These are phyloP conservation scores for Aspergillus spinulosporus DNA, from an alignment of 2,329 filamentous ascomycete genomes.

Conservation along the genomic window DNA sequence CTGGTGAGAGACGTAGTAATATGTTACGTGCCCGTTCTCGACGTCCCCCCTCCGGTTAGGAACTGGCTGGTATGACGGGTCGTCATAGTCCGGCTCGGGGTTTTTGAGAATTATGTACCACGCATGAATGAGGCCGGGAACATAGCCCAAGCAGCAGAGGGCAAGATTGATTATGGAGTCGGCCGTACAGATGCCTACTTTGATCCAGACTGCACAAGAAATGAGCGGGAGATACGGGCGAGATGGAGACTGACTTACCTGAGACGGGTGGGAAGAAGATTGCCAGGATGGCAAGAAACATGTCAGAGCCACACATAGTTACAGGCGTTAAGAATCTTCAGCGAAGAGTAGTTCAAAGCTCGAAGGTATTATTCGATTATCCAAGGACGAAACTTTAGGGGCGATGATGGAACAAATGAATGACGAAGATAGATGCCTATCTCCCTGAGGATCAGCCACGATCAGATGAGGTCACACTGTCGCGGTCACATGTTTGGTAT, in stretches of 20 bases:
- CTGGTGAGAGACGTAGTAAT: conserved; percentile 69
- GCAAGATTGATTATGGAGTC: conserved; percentile 95
- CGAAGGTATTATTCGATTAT: neutral
- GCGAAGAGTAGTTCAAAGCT: neutral
- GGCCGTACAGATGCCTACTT: conserved; percentile 85
- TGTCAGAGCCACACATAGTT: conserved; percentile 60
- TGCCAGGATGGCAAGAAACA: conserved; percentile 61
- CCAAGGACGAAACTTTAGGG: neutral
- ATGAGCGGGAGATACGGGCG: conserved; percentile 31
- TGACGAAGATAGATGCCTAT: too few species aligned
- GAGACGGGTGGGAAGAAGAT: conserved; percentile 62
- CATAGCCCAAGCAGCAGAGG: conserved; percentile 73
- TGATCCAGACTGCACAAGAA: conserved; percentile 78
- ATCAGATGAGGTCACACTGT: conserved; percentile 2
- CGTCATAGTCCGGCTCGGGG: conserved; percentile 70
- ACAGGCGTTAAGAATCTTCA: neutral
- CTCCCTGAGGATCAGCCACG: neutral
- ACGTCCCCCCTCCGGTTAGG: conserved; percentile 43
- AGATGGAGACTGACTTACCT: conserved; percentile 44
- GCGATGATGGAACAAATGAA: neutral
- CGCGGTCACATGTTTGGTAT: neutral
- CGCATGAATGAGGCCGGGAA: conserved; percentile 88
- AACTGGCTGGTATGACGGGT: conserved; percentile 62
- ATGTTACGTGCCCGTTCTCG: conserved; percentile 60
- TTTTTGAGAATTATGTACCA: conserved; percentile 97